Evolutionary conservation across 495 filamentous ascomycete genomes (phyloP).

Genomic region (Penicillium longicatenatum): DNA sequence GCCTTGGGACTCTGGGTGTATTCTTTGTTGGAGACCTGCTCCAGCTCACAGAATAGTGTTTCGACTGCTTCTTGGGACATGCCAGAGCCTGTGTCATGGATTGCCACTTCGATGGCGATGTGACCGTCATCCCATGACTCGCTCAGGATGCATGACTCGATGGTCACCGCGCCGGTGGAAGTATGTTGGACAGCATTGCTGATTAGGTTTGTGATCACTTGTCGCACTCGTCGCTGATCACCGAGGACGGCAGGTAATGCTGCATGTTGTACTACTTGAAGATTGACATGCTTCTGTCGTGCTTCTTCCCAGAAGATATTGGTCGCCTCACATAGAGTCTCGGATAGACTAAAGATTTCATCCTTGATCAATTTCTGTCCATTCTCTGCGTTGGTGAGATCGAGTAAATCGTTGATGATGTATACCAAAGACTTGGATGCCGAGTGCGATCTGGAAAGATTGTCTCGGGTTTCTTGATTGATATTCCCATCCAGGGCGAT

Average conservation of each 20-base stretch:
- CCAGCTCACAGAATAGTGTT: slow-evolving; percentile 77
- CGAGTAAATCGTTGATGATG: slow-evolving; percentile 89
- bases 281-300: slow-evolving; percentile 68
- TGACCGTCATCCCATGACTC: slow-evolving; percentile 37
- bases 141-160: slow-evolving; percentile 63
- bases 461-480: slow-evolving; percentile 80
- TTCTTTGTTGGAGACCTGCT: slow-evolving; percentile 72
- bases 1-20: slow-evolving; percentile 39
- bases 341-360: slow-evolving; percentile 71
- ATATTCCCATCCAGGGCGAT: slow-evolving; percentile 82
- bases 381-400: slow-evolving; percentile 84
- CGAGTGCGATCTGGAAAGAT: slow-evolving; percentile 81
- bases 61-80: slow-evolving; percentile 78
- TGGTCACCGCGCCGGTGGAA: slow-evolving; percentile 59
- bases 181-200: slow-evolving; percentile 87
- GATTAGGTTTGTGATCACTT: slow-evolving; percentile 77
- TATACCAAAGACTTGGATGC: slow-evolving; percentile 90
- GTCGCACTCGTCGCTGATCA: slow-evolving; percentile 80
- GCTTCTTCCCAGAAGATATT: slow-evolving; percentile 74
- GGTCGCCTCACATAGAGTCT: slow-evolving; percentile 73
- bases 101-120: slow-evolving; percentile 69
- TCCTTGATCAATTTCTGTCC: slow-evolving; percentile 76
- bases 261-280: slow-evolving; percentile 67
- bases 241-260: slow-evolving; percentile 80
- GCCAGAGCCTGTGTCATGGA: slow-evolving; percentile 78